These are phyloP conservation scores for Aurifilum marmelostoma DNA, from an alignment of 2,329 filamentous ascomycete genomes.

Conservation along the genomic window DNA sequence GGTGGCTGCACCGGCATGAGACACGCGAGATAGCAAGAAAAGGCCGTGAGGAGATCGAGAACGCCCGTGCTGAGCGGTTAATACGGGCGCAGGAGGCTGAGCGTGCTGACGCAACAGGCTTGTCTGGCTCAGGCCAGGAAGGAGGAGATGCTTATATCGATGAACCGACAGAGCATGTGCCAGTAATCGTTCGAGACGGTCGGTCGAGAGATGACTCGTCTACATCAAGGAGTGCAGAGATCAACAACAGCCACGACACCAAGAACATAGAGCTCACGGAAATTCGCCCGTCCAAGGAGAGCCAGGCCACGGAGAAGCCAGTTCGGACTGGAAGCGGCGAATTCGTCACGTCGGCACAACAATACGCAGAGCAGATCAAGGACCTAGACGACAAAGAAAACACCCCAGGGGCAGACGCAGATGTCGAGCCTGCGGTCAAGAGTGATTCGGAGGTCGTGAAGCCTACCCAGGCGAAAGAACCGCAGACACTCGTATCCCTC, in stretches of 20 bases:
- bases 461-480: conserved; percentile 18
- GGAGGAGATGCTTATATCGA: neutral
- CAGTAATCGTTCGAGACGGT: neutral
- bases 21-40: conserved; percentile 64
- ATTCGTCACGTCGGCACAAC: neutral
- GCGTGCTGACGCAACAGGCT: conserved; percentile 6
- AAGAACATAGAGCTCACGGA: conserved; percentile 11
- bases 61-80: conserved; percentile 44
- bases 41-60: conserved; percentile 54
- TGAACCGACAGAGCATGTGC: neutral
- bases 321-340: neutral
- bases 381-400: neutral
- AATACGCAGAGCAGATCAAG: neutral
- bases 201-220: conserved; percentile 6
- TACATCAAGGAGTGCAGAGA: conserved; percentile 8
- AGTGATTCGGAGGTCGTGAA: neutral
- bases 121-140: conserved; percentile 1
- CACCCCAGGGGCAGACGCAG: neutral
- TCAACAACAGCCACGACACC: conserved; percentile 32
- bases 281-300: neutral
- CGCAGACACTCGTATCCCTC: conserved; percentile 57
- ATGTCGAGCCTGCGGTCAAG: conserved; percentile 4
- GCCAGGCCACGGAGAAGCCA: neutral
- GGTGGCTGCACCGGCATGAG: conserved; percentile 65
- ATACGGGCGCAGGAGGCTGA: conserved; percentile 39